These are phyloP conservation scores for Colletotrichum spaethianum DNA, from an alignment of 2,329 filamentous ascomycete genomes.

Conservation along the genomic window DNA sequence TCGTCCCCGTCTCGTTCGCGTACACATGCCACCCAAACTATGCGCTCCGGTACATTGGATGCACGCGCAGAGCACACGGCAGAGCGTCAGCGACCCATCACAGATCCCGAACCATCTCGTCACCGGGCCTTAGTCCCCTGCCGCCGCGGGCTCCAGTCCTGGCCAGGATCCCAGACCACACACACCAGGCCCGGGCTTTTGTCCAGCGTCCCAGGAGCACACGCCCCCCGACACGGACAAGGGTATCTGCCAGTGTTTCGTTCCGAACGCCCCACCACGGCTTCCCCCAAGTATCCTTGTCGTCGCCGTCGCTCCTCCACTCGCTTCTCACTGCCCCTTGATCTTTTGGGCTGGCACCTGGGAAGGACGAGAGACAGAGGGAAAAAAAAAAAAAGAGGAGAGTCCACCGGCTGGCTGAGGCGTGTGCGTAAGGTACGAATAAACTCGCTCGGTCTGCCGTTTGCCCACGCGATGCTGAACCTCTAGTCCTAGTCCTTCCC, in stretches of 20 bases:
- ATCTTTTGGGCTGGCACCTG: slow-evolving; percentile 19
- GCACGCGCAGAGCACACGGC: slow-evolving; percentile 14
- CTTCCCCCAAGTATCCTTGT: slow-evolving; percentile 37
- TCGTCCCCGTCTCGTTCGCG: not conserved
- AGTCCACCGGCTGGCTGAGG: slow-evolving; percentile 33
- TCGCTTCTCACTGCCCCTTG: slow-evolving; percentile 18
- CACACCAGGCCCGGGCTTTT: slow-evolving; percentile 23
- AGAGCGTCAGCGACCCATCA: slow-evolving; percentile 35
- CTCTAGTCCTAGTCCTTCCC: slow-evolving; percentile 29
- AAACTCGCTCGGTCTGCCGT: slow-evolving; percentile 42
- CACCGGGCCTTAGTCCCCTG: slow-evolving; percentile 35
- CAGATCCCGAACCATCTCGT: slow-evolving; percentile 37
- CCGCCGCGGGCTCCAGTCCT: slow-evolving; percentile 35
- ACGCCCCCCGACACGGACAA: slow-evolving; percentile 41
- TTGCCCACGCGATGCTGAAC: slow-evolving; percentile 38
- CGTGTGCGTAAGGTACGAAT: slow-evolving; percentile 41
- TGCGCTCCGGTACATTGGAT: slow-evolving; percentile 7
- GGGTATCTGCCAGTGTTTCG: slow-evolving; percentile 42
- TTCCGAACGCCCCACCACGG: slow-evolving; percentile 40
- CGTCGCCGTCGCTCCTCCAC: slow-evolving; percentile 29
- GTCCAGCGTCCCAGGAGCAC: slow-evolving; percentile 29
- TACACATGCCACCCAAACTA: not conserved
- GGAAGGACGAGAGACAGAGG: not conserved
- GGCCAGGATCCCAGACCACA: slow-evolving; percentile 26
- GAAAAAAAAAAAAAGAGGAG: not conserved